These are phyloP conservation scores for Globisporangium perplexum DNA, from an alignment of 352 stramenopile species.

Conservation along the genomic window DNA sequence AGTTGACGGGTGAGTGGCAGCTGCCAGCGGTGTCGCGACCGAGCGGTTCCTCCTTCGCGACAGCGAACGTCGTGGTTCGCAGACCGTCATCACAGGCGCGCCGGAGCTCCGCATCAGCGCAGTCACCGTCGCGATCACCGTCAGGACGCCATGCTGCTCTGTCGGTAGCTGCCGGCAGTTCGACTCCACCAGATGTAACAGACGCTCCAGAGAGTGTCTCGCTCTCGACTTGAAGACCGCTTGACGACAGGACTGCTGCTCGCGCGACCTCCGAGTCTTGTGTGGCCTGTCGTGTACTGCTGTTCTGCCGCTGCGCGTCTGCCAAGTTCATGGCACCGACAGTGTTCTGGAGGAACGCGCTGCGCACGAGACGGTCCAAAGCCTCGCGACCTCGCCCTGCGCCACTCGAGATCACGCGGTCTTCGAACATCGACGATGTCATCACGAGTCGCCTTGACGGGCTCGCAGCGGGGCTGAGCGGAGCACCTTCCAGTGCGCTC, in stretches of 20 bases:
- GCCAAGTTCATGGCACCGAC: neutral
- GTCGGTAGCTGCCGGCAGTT: neutral
- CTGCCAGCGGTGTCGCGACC: neutral
- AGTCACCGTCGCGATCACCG: neutral
- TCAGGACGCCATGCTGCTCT: neutral
- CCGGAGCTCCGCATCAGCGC: neutral
- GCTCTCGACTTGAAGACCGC: neutral
- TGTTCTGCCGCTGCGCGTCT: neutral
- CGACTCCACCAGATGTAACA: neutral
- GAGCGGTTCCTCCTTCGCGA: neutral
- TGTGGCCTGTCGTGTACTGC: neutral
- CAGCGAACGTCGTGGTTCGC: neutral
- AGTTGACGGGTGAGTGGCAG: constrained; percentile 1
- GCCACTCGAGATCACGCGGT: constrained; percentile 32
- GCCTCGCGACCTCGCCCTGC: constrained; percentile 44
- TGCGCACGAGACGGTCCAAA: constrained; percentile 45
- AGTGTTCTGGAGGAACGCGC: constrained; percentile 32
- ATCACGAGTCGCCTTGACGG: constrained; percentile 12
- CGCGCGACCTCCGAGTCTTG: neutral
- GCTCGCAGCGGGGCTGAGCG: constrained; percentile 3
- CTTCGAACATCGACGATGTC: constrained; percentile 36
- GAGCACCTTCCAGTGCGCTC: neutral
- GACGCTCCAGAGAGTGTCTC: neutral
- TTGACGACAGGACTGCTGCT: neutral
- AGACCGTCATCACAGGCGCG: neutral